A percentile compares a stretch with the other conserved stretches of the same genome.
These are phyloP conservation scores for Cordyceps farinosa DNA, from an alignment of 2,329 filamentous ascomycete species.

Conservation along the genomic window DNA sequence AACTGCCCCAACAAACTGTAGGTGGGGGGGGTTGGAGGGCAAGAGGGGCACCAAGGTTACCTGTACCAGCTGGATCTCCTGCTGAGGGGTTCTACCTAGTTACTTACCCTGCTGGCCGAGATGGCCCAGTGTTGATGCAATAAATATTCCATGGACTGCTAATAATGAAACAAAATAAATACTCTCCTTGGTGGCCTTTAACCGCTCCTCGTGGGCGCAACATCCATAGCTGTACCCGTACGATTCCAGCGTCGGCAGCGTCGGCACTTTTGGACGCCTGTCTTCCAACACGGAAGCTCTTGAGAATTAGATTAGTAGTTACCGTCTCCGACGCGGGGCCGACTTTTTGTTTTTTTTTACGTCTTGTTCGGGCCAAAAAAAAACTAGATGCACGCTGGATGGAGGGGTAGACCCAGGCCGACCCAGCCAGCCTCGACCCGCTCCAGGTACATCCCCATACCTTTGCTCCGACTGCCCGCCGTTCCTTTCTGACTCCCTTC, in stretches of 20 bases:
- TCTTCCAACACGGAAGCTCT: not conserved
- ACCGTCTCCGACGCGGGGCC: not conserved
- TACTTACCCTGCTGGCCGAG: no score
- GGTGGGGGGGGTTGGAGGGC: not conserved
- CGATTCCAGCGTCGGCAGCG: no score
- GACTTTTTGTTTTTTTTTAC: slow-evolving; percentile 5
- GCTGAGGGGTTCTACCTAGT: no score
- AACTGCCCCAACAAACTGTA: not conserved
- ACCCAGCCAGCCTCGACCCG: slow-evolving; percentile 14
- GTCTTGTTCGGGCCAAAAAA: slow-evolving; percentile 5
- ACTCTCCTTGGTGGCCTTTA: no score
- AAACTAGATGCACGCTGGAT: not conserved
- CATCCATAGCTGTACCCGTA: no score
- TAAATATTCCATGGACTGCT: no score
- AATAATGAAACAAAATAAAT: no score
- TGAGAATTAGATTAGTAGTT: not conserved
- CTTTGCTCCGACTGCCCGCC: slow-evolving; percentile 15
- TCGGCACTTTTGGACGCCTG: not conserved
- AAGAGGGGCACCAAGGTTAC: not conserved
- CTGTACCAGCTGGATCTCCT: not conserved
- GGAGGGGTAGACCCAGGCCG: slow-evolving; percentile 12
- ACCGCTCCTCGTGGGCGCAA: no score
- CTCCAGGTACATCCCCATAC: slow-evolving; percentile 8
- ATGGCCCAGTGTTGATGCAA: no score
- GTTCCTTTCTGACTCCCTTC: slow-evolving; percentile 4